These are phyloP conservation scores for Ustilago shanxiensis DNA, from an alignment of 1,284 basidiomycete genomes.

Conservation along the genomic window DNA sequence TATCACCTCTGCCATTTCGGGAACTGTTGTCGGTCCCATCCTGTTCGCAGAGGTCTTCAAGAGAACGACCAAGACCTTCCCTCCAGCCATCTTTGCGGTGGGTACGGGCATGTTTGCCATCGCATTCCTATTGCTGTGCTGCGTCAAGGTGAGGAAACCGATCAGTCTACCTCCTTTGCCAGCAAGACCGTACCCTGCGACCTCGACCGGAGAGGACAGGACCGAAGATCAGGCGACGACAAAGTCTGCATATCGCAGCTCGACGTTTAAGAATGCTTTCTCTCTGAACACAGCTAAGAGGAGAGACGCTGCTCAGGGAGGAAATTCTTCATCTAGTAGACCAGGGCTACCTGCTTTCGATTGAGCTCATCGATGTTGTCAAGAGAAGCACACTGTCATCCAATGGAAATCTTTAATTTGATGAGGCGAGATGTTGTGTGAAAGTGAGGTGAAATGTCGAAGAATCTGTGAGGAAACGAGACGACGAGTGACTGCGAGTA, in stretches of 20 bases:
- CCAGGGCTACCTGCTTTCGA: slow-evolving; percentile 28
- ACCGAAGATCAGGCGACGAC: slow-evolving; percentile 3
- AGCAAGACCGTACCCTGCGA: slow-evolving; percentile 39
- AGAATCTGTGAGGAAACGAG: background rate
- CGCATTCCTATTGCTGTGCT: slow-evolving; percentile 32
- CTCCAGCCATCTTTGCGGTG: slow-evolving; percentile 57
- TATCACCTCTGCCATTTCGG: slow-evolving; percentile 60
- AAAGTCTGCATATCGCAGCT: slow-evolving; percentile 21
- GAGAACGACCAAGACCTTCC: slow-evolving; percentile 46
- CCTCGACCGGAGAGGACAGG: background rate
- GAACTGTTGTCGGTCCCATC: slow-evolving; percentile 63
- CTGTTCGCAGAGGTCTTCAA: slow-evolving; percentile 61
- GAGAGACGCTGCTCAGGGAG: background rate
- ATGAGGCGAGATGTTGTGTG: background rate
- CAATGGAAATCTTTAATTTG: background rate
- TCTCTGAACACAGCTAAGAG: slow-evolving; percentile 27
- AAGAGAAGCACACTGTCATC: background rate
- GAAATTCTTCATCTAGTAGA: background rate
- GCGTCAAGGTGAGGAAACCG: slow-evolving; percentile 57
- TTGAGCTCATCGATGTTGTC: background rate
- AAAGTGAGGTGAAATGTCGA: background rate
- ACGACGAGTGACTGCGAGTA: background rate
- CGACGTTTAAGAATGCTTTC: slow-evolving; percentile 33
- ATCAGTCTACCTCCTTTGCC: slow-evolving; percentile 55
- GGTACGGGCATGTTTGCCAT: slow-evolving; percentile 45